phyloP scores from a whole-genome alignment of 345 rosid genomes.

The Kernera saxatilis region DNA sequence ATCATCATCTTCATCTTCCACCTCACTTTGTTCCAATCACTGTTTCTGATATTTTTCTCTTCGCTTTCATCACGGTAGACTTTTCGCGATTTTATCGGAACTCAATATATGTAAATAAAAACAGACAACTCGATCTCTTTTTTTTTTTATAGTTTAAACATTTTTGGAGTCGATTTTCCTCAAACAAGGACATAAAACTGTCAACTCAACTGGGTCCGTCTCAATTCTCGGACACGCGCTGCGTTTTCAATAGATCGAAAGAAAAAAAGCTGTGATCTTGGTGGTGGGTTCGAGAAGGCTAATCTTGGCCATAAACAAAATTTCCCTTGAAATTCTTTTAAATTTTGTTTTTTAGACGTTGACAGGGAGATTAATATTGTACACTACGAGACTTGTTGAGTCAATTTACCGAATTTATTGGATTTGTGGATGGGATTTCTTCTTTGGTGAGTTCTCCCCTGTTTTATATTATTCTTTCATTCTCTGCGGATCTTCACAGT shows the following conservation, averaged over 20 bases:
- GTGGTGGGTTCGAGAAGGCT: constrained; percentile 20
- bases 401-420: constrained; percentile 4
- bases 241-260: not conserved
- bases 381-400: constrained; percentile 11
- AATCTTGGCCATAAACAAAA: constrained; percentile 14
- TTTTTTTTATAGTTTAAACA: not conserved
- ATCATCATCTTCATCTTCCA: constrained; percentile 19
- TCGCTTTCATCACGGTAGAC: constrained; percentile 1
- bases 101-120: not conserved
- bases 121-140: not conserved
- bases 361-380: constrained; percentile 23
- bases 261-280: constrained; percentile 11
- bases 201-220: constrained; percentile 18
- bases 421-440: constrained; percentile 12
- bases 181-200: not conserved
- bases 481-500: constrained; percentile 6
- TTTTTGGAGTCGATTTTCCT: not conserved
- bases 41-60: constrained; percentile 24
- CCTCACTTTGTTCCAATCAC: constrained; percentile 5
- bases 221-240: constrained; percentile 29
- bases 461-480: not conserved
- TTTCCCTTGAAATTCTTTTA: not conserved
- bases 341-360: not conserved
- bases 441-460: not conserved
- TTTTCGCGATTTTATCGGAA: not conserved